Evolutionary conservation across 305 asterid species (phyloP).

Genomic region (Solanum hybrid): DNA sequence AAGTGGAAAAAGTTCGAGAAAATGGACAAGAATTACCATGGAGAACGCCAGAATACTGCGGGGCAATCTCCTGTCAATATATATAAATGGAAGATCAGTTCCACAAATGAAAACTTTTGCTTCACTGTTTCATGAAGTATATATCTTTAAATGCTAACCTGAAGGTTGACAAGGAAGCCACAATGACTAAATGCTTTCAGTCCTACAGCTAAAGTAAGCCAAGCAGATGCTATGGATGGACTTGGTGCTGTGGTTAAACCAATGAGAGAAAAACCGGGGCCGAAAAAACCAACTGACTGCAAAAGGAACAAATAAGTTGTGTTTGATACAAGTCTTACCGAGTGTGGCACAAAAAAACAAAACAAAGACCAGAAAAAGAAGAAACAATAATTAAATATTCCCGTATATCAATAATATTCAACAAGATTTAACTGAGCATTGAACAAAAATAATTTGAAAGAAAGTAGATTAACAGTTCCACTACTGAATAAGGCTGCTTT

Average conservation of each 20-base stretch:
- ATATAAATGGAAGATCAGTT: conserved; percentile 18
- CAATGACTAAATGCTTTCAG: conserved; percentile 88
- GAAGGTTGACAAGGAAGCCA: conserved; percentile 96
- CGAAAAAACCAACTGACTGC: conserved; percentile 84
- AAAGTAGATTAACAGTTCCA: neutral
- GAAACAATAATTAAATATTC: neutral
- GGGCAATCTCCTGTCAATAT: conserved; percentile 76
- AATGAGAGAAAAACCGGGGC: conserved; percentile 74
- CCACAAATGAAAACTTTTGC: conserved; percentile 1
- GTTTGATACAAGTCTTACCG: neutral
- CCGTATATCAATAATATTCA: neutral
- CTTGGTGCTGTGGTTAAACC: conserved; percentile 68
- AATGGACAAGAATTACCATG: conserved; percentile 50
- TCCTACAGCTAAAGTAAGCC: conserved; percentile 93
- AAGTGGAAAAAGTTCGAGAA: neutral
- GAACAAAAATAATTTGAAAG: neutral
- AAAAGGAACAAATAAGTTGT: conserved; percentile 1
- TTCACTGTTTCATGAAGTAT: neutral
- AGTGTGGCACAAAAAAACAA: neutral
- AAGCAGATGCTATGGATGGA: conserved; percentile 73
- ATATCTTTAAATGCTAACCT: conserved; percentile 34
- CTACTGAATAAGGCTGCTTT: neutral
- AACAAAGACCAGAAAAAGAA: neutral
- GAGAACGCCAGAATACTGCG: conserved; percentile 86
- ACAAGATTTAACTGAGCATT: neutral